phyloP scores from a whole-genome alignment of 345 rosid genomes.

The Bruguiera gymnorhiza region DNA sequence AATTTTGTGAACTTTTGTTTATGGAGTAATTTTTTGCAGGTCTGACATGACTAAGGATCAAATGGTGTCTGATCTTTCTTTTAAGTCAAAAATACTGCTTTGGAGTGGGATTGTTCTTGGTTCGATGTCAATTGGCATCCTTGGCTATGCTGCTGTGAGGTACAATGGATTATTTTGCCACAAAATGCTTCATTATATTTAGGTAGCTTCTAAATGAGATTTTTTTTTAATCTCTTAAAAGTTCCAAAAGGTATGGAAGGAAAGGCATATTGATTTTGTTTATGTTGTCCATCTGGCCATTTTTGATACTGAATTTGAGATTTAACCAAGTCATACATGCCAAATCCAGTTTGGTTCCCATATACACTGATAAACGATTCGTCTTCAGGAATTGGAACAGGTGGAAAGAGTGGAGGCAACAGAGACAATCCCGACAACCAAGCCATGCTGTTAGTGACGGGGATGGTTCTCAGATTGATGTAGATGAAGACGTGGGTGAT shows the following conservation, averaged over 20 bases:
- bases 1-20: neutral
- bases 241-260: too few relatives aligned
- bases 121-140: conserved; percentile 60
- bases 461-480: conserved; percentile 14
- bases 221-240: too few relatives aligned
- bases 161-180: conserved; percentile 17
- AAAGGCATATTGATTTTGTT: too few relatives aligned
- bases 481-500: conserved; percentile 47
- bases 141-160: conserved; percentile 76
- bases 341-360: neutral
- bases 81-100: conserved; percentile 50
- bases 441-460: conserved; percentile 24
- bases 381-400: conserved; percentile 70
- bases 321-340: too few relatives aligned
- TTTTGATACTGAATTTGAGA: too few relatives aligned
- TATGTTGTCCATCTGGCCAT: too few relatives aligned
- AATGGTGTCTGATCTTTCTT: conserved; percentile 65
- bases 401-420: conserved; percentile 63
- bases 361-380: neutral
- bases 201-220: neutral
- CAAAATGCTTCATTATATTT: neutral
- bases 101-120: conserved; percentile 68
- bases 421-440: conserved; percentile 39
- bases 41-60: conserved; percentile 73
- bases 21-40: conserved; percentile 39